Evolutionary conservation across 768 basidiomycete genomes (phyloP), one percentile per base, ranked within the genome.

Genomic region (Favolaschia claudopus): DNA sequence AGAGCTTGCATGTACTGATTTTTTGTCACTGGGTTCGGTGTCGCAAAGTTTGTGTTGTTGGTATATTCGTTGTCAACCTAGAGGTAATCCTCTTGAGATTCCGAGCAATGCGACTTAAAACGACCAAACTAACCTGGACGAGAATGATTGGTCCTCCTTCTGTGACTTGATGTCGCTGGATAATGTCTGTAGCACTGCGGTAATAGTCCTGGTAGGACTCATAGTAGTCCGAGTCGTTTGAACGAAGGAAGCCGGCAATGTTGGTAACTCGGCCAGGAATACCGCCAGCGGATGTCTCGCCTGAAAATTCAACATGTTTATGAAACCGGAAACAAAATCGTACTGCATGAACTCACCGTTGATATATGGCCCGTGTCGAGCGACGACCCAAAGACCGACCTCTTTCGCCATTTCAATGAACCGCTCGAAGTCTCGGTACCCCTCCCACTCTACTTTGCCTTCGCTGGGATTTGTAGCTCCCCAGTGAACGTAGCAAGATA

Each of bases 191-290:
- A 12, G 56, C 56, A 38, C 47, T 58, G 33, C 56, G 56, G 51
- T 58, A 58, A 50, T 58, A 58, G 40, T 58, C 56, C 48, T 58
- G 56, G 42, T 58, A 58, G 37, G 56, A 50, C 34, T 58, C 56
- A 22, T 50, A 58, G 33, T 44, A 58, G 32, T 58, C 56, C 33
- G 56, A 43, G 56, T 58, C 56, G 40, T 58, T 58, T 28, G 56
- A 58, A 42, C 56, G 56, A 31, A 58, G 48, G 56, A 58, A 58
- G 33, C 56, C 56, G 13, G 56, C 56, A 9, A 58, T 58, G 34
- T 58, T 58, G 25, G 56, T 58, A 25, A 58, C 56, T 29, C 56
- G 56, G 14, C 56, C 56, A 19, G 56, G 56, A 48, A 58, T 58
- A 31, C 56, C 56, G 48, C 56, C 56, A 15, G 56, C 56, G 33